These are phyloP conservation scores for Saprolegnia parasitica DNA, from an alignment of 352 stramenopile species.

Conservation along the genomic window DNA sequence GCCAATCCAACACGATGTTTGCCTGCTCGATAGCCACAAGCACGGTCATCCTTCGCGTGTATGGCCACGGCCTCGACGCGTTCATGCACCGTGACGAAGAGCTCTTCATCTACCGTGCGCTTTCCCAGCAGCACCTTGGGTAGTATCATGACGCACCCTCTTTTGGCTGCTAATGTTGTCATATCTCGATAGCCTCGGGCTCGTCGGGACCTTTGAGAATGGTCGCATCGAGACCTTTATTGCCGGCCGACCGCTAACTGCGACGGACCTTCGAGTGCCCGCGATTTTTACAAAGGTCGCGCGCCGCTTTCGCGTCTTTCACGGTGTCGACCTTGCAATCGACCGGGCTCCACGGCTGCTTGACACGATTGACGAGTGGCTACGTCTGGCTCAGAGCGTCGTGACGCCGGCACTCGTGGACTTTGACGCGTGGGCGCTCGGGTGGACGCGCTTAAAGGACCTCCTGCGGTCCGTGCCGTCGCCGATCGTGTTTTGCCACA, in stretches of 20 bases:
- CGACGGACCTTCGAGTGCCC: conserved; percentile 61
- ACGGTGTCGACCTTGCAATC: conserved; percentile 42
- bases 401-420: conserved; percentile 43
- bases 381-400: conserved; percentile 36
- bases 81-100: conserved; percentile 77
- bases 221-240: conserved; percentile 73
- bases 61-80: conserved; percentile 70
- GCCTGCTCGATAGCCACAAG: too few species aligned
- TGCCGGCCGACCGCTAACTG: conserved; percentile 55
- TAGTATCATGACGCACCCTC: too few species aligned
- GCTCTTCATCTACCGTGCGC: conserved; percentile 65
- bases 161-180: too few species aligned
- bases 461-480: conserved; percentile 56
- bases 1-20: too few species aligned
- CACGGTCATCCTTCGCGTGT: conserved; percentile 48
- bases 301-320: conserved; percentile 62
- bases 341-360: conserved; percentile 12
- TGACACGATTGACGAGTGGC: conserved; percentile 8
- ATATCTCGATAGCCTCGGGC: conserved; percentile 32
- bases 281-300: conserved; percentile 48
- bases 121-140: conserved; percentile 65
- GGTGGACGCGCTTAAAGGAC: conserved; percentile 54
- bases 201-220: conserved; percentile 77
- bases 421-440: conserved; percentile 31
- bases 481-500: conserved; percentile 85